Conservation (phyloP, 768 basidiomycete genomes). For the Suillus luteus region DNA sequence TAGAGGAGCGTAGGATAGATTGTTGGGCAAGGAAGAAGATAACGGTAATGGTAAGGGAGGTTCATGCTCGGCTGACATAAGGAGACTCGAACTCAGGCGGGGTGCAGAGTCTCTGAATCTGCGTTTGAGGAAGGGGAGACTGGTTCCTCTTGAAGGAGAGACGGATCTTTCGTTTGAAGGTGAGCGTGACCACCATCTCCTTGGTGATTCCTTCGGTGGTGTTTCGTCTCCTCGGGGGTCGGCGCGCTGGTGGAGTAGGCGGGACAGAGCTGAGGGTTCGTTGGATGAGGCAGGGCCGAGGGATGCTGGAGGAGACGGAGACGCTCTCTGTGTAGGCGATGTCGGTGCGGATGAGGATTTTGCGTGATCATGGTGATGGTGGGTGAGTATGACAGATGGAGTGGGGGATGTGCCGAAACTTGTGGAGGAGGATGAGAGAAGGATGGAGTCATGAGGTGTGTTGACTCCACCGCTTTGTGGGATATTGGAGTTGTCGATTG, state of each 20-base stretch:
- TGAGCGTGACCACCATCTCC: slow-evolving; percentile 3
- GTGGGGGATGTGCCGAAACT: background rate
- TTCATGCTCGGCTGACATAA: background rate
- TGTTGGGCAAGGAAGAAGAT: background rate
- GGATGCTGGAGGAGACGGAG: background rate
- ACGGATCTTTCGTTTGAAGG: background rate
- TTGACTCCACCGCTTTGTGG: background rate
- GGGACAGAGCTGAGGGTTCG: too few species aligned
- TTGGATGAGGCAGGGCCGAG: background rate
- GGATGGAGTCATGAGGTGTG: background rate
- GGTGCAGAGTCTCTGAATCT: background rate
- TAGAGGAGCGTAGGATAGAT: too few species aligned
- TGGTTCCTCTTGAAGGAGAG: background rate
- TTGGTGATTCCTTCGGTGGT: background rate
- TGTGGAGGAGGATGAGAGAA: background rate
- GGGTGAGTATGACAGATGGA: slow-evolving; percentile 5
- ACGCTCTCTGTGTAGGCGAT: background rate
- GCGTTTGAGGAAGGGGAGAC: background rate
- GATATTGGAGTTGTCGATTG: background rate
- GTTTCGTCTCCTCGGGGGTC: background rate
- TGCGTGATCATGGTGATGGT: background rate
- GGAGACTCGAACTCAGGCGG: background rate
- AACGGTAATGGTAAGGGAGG: background rate
- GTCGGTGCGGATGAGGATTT: background rate
- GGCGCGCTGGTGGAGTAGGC: background rate